These are phyloP conservation scores for Suhomyces prunicola DNA, from an alignment of 805 yeast species.

Conservation along the genomic window DNA sequence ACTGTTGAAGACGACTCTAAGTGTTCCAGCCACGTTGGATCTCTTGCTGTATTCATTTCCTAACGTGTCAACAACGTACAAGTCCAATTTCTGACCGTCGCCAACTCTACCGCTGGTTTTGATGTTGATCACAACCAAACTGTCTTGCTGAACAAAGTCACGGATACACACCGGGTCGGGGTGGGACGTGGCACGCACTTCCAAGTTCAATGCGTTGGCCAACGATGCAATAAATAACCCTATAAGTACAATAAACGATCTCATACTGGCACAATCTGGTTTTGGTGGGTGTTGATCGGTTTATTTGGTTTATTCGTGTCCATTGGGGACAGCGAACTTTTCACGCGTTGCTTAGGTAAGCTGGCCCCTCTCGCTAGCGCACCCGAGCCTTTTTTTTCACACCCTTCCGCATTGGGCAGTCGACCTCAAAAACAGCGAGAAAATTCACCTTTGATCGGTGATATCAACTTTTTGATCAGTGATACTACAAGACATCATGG, in stretches of 20 bases:
- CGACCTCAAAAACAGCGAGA: neutral
- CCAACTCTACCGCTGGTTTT: slow-evolving; percentile 71
- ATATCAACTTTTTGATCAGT: neutral
- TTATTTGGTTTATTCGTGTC: slow-evolving; percentile 12
- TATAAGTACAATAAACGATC: slow-evolving; percentile 11
- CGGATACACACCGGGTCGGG: slow-evolving; percentile 78
- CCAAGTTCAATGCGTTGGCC: slow-evolving; percentile 48
- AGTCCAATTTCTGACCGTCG: slow-evolving; percentile 80
- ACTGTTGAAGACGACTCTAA: slow-evolving; percentile 80
- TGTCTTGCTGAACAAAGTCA: slow-evolving; percentile 83
- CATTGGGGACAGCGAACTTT: slow-evolving; percentile 10
- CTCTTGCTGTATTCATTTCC: slow-evolving; percentile 81
- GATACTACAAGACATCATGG: slow-evolving; percentile 3
- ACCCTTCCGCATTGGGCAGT: slow-evolving; percentile 1
- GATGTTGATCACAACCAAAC: slow-evolving; percentile 81
- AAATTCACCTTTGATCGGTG: neutral
- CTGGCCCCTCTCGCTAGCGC: neutral
- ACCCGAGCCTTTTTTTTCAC: neutral
- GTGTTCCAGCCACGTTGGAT: slow-evolving; percentile 69
- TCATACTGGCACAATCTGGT: slow-evolving; percentile 6
- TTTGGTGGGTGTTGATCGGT: neutral
- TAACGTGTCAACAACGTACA: slow-evolving; percentile 67
- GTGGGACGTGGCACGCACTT: slow-evolving; percentile 46
- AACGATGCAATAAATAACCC: slow-evolving; percentile 17
- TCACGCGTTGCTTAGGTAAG: slow-evolving; percentile 8